Evolutionary conservation across 441 rosid species (phyloP), one percentile per base, ranked within the genome.

Genomic region (Flueggea neowawraea): DNA sequence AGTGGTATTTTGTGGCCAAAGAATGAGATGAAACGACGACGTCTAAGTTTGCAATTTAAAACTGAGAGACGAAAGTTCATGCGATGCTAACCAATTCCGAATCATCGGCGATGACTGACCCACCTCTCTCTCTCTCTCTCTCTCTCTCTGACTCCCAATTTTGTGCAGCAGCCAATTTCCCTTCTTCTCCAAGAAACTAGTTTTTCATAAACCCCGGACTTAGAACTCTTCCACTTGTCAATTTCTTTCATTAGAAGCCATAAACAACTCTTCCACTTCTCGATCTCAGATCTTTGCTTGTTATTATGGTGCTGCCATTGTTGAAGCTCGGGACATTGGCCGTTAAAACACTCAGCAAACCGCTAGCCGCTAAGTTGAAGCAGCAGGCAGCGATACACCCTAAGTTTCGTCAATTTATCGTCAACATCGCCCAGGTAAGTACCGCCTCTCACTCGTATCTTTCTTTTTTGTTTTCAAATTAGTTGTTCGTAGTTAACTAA

Each of bases 241-340:
- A 36, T 36, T 36, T 36, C 1, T 36, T 36, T 36, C 41, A 36
- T 36, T 22, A 22, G 28, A 22, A 22, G 28, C 28, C 28, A 22
- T 22, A 22, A 2, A 22, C 28, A 22, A 22, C 28, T 22, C 28
- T 22, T 22, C 41, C 41, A 36, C 7, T 5, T 36, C 7, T 36
- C 41, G 9, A 36, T 36, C 41, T 36, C 41, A 36, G 28, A 22
- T 22, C 28, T 22, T 22, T 2, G 28, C 9, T 36, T 36, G 7
- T 8, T 36, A 36, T 31, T 6, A 74, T 74, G 78, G 67, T 69
- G 45, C 58, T 74, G 4, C 78, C 78, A 11, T 50, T 74, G 9
- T 39, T 80, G 64, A 93, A 93, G 75, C 78, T 93, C 6, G 96
- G 97, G 44, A 79, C 92, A 22, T 80, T 90, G 43, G 95, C 86